Evolutionary conservation across 2,329 filamentous ascomycete species (phyloP), one percentile per base, ranked within the genome.

Genomic region (Diaporthe sp.): DNA sequence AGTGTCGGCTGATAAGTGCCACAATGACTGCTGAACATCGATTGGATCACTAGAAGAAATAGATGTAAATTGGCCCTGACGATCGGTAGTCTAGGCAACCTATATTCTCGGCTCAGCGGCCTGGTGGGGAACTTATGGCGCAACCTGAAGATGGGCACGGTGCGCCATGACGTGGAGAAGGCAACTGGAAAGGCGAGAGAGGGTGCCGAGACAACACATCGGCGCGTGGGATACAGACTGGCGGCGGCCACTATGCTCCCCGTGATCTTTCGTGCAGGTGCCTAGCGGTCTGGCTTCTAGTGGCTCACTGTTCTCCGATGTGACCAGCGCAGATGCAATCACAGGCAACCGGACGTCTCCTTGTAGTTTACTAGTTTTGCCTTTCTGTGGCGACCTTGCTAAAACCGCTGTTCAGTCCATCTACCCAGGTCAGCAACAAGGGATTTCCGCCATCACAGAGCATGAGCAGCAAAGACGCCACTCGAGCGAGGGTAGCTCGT

Each of bases 201-300:
- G 77, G 81, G 71, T 49, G 70, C 75, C 22, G 71, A 75, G 53
- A 77, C 73, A 31, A 78, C 79, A 71, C 77, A 77, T 70, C 83
- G 87, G 9, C 84, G 86, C 10, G 85, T 91, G 8, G 92, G 93
- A 15, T 95, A 96, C 82, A 94, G 94, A 1, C 90, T 98, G 3
- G 95, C 95, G 0, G 95, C 95, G 0, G 94, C 95, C 0, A 93
- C 94, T 1, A 94, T 98, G 88, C 86, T 98, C 12, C 95, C 95
- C 0, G 95, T 94, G 7, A 97, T 98, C 78, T 97, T 97, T 34
- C 77, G 90, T 93, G 2, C 91, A 92, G 78, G 91, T 93, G 39
- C 91, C 91, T 0, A 90, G 88, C 25, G 90, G 91, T 42, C 84
- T 93, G n/a, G 91, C 91, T 4, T 90, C 90, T 0, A 87, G 87